Base-by-base conservation (phyloP, 768 basidiomycete genomes). In the Leucocoprinus leucothites region DNA sequence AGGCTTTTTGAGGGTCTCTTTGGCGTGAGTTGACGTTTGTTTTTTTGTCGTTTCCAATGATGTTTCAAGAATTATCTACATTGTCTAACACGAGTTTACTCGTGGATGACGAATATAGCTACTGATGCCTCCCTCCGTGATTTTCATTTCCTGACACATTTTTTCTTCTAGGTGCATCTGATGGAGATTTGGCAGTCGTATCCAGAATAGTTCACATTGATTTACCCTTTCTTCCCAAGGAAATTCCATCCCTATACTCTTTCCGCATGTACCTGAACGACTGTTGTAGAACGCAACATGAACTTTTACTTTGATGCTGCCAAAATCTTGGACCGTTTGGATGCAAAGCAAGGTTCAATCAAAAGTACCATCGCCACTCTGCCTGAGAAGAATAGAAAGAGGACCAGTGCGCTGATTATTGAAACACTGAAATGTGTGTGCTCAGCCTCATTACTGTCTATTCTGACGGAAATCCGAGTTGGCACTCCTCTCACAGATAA, bases 241-340 rank as follows among this genome's bases (percentile, higher is more conserved):
- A 48, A 28, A n/a, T 42, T 25, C 16, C 14, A 19, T 35, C 45
- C 24, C 18, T 21, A 13, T 4, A 19, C 42, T 36, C 26, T 38
- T 26, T 49, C 48, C 18, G n/a, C 42, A 43, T 46, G 58, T 48
- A 46, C 49, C 48, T 56, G 54, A 58, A 59, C 60, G 67, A 61
- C 72, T 68, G 67, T 66, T 66, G 69, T 66, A 70, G 66, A 61
- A 63, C 61, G 48, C 62, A 66, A 71, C 41, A 96, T 97, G 94
- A 95, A 95, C 76, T 94, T 96, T 74, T 97, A 97, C 75, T 93
- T 93, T 74, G 87, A 91, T 68, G 91, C 93, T 60, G 87, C 87
- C 61, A 79, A 85, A 64, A 79, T 85, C 3, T 75, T 98, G 63
- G 93, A 96, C 67, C 86, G 86, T 61, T 79, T 98, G 57, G 90